A percentile compares a stretch with the other conserved stretches of the same genome.
These are phyloP conservation scores for Hirsutella rhossiliensis DNA, from an alignment of 2,329 filamentous ascomycete genomes.

Conservation along the genomic window DNA sequence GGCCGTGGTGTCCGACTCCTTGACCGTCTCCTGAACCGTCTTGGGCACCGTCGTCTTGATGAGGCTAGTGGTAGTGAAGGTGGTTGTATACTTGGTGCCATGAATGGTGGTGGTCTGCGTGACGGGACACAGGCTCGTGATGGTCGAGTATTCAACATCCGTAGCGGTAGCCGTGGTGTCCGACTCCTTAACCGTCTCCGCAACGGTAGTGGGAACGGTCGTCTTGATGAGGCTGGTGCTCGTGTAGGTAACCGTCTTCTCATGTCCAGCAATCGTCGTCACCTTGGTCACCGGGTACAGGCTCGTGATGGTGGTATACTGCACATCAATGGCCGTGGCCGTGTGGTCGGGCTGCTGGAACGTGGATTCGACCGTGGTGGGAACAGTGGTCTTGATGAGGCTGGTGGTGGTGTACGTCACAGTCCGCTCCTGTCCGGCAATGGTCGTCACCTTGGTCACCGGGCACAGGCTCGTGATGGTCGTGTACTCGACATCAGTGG, in stretches of 20 bases:
- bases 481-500: slow-evolving; percentile 21
- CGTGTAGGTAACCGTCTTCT: slow-evolving; percentile 10
- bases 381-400: slow-evolving; percentile 15
- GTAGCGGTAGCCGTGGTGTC: slow-evolving; percentile 19
- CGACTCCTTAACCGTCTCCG: slow-evolving; percentile 18
- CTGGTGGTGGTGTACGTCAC: slow-evolving; percentile 12
- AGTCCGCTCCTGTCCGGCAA: slow-evolving; percentile 7
- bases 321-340: slow-evolving; percentile 18
- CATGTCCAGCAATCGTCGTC: slow-evolving; percentile 13
- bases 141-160: slow-evolving; percentile 24
- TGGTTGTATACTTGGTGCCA: slow-evolving; percentile 23
- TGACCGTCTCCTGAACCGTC: slow-evolving; percentile 20
- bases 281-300: slow-evolving; percentile 27
- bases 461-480: slow-evolving; percentile 32
- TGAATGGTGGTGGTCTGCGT: slow-evolving; percentile 30
- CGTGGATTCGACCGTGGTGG: slow-evolving; percentile 16
- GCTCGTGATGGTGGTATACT: slow-evolving; percentile 28
- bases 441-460: slow-evolving; percentile 23
- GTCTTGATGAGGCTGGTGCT: slow-evolving; percentile 13
- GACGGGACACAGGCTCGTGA: slow-evolving; percentile 31
- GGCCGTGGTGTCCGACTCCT: slow-evolving; percentile 3
- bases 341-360: slow-evolving; percentile 19
- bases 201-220: slow-evolving; percentile 14
- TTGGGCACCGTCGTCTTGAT: slow-evolving; percentile 15
- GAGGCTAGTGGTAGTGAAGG: slow-evolving; percentile 26